phyloP scores from a whole-genome alignment of 768 basidiomycete species.

The Collybia nuda region DNA sequence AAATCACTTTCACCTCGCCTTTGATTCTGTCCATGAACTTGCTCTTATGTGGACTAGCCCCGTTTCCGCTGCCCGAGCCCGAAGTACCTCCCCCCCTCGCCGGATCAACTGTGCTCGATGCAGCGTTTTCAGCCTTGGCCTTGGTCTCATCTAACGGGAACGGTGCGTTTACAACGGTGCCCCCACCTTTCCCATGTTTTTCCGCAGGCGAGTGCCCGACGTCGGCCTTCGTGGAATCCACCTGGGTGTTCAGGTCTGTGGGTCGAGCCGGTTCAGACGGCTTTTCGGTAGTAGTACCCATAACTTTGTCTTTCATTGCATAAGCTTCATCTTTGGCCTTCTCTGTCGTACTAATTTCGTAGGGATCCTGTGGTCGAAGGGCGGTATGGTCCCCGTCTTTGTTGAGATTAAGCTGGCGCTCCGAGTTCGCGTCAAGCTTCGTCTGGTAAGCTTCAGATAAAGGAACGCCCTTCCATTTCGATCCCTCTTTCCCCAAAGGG shows the following conservation, averaged over 20 bases:
- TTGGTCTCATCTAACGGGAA: not conserved
- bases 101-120: not conserved
- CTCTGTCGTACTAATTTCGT: not conserved
- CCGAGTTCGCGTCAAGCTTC: conserved; percentile 15
- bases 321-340: conserved; percentile 1
- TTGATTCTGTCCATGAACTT: conserved; percentile 35
- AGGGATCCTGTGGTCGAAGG: not conserved
- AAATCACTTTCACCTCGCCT: conserved; percentile 38
- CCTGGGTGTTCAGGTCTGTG: not conserved
- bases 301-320: not conserved
- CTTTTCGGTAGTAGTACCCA: not conserved
- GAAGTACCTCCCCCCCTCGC: not conserved
- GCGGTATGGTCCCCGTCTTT: not conserved
- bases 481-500: conserved; percentile 13
- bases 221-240: conserved; percentile 1
- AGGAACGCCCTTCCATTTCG: conserved; percentile 16
- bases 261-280: not conserved
- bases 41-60: conserved; percentile 17
- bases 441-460: conserved; percentile 15
- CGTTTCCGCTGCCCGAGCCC: not conserved
- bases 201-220: conserved; percentile 3
- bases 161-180: conserved; percentile 1
- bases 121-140: conserved; percentile 4
- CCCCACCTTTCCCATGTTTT: not conserved
- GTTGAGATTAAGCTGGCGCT: conserved; percentile 12